A percentile compares a stretch with the other conserved stretches of the same genome.
Conservation (phyloP, 805 yeast genomes). For the Ogataea ganodermae region DNA sequence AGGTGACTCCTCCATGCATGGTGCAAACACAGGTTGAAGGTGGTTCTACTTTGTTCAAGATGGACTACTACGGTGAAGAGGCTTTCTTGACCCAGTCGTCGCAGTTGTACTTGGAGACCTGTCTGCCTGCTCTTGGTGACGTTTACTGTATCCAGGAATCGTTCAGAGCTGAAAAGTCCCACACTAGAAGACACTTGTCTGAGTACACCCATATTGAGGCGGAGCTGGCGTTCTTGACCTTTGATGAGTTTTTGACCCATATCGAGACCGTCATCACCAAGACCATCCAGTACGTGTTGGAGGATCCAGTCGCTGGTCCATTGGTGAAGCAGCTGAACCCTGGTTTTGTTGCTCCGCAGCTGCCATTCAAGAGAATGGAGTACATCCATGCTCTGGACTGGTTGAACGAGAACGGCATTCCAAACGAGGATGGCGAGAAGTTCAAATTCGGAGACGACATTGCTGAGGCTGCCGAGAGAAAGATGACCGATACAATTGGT, state of each 20-base stretch:
- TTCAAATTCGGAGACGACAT: conserved; percentile 98
- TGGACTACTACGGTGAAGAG: conserved; percentile 95
- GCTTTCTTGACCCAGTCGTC: conserved; percentile 97
- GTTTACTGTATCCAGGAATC: conserved; percentile 97
- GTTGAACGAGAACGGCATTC: conserved; percentile 93
- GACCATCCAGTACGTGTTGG: conserved; percentile 72
- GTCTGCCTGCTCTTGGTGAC: conserved; percentile 94
- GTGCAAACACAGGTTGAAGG: conserved; percentile 99
- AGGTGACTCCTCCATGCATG: conserved; percentile 99
- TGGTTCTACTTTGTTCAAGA: conserved; percentile 91
- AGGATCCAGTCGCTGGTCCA: conserved; percentile 92
- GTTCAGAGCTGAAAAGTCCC: conserved; percentile 98
- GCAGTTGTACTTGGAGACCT: conserved; percentile 94
- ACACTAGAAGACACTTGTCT: conserved; percentile 95
- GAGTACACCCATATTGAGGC: conserved; percentile 98
- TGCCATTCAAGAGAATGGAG: conserved; percentile 89
- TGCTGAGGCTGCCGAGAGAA: conserved; percentile 99
- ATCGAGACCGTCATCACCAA: conserved; percentile 76
- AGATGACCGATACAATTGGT: conserved; percentile 94
- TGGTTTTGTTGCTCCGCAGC: conserved; percentile 73
- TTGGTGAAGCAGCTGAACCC: conserved; percentile 92
- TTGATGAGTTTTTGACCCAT: conserved; percentile 84
- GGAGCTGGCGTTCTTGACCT: conserved; percentile 83
- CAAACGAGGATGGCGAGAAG: conserved; percentile 90
- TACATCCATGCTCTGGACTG: conserved; percentile 91